A percentile compares a stretch with the other conserved stretches of the same genome.
Conservation (phyloP, 2,329 filamentous ascomycete species). For the Fusarium nisikadoi region DNA sequence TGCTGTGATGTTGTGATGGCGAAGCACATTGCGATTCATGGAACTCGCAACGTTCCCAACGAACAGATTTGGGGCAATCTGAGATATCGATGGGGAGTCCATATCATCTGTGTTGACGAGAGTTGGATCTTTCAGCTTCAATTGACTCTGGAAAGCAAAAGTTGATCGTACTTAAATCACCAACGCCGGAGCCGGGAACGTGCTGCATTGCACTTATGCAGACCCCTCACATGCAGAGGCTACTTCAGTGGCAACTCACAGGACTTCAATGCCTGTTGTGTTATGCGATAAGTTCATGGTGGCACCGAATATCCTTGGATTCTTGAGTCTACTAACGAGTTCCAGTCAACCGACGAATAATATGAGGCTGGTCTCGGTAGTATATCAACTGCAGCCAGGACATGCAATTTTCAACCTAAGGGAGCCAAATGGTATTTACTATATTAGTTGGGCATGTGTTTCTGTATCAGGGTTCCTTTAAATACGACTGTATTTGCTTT, state of each 20-base stretch:
- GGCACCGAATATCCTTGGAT: not conserved
- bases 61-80: conserved; percentile 39
- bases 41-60: conserved; percentile 42
- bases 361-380: not conserved
- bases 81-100: conserved; percentile 35
- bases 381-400: not conserved
- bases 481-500: not conserved
- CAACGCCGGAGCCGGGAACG: conserved; percentile 1
- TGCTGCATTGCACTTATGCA: conserved; percentile 21
- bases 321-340: not conserved
- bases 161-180: not conserved
- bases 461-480: not conserved
- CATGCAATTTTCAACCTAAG: not conserved
- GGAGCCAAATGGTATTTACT: not conserved
- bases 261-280: not conserved
- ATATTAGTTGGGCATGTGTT: not conserved
- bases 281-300: not conserved
- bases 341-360: not conserved
- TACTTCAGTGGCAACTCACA: conserved; percentile 22
- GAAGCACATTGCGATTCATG: conserved; percentile 33
- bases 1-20: conserved; percentile 39
- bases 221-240: conserved; percentile 22
- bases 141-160: not conserved
- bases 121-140: not conserved
- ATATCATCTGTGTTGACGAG: conserved; percentile 18